These are phyloP conservation scores for Pholiota conissans DNA, from an alignment of 768 basidiomycete species.

Conservation along the genomic window DNA sequence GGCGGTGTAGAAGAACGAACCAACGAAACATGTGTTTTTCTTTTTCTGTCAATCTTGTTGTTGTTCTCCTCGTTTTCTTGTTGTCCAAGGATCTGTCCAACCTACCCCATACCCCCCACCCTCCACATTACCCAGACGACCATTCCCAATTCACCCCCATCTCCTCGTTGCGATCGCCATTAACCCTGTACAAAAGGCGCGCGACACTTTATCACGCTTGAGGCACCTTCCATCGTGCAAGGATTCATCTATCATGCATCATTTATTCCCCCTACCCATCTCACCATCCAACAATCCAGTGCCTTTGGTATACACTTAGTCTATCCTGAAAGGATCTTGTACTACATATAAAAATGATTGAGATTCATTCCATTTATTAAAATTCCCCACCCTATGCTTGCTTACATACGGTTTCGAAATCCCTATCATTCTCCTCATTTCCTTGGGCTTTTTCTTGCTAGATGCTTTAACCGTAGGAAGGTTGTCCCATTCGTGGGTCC, in stretches of 20 bases:
- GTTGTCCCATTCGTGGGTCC: no score
- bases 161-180: not conserved
- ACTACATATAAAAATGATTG: constrained; percentile 2
- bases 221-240: not conserved
- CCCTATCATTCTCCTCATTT: not conserved
- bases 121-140: not conserved
- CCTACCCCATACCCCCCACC: constrained; percentile 1
- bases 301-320: not conserved
- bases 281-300: not conserved
- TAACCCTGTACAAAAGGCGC: constrained; percentile 4
- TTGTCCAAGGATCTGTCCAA: constrained; percentile 5
- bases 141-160: not conserved
- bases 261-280: no score
- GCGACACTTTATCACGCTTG: not conserved
- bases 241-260: not conserved
- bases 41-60: not conserved
- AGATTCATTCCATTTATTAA: not conserved
- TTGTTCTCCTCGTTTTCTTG: constrained; percentile 3
- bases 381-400: not conserved
- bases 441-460: not conserved
- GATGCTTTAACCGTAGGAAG: no score
- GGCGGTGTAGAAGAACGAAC: not conserved
- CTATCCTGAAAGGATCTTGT: constrained; percentile 5
- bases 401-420: not conserved
- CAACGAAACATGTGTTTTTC: not conserved